phyloP scores from a whole-genome alignment of 768 basidiomycete genomes.

The Podaxis rugospora region DNA sequence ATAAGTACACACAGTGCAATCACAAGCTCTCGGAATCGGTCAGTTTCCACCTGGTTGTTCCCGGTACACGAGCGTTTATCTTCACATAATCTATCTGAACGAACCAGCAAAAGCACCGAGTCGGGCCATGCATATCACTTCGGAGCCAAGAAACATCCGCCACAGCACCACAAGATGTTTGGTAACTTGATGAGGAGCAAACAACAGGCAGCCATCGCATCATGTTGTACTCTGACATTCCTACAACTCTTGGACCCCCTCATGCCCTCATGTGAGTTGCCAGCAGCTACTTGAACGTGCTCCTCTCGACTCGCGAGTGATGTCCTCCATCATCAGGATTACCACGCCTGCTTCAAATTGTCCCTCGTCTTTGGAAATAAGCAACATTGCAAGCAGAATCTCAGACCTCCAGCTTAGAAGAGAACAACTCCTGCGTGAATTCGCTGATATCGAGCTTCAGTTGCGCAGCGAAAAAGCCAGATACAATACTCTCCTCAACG shows the following conservation, averaged over 20 bases:
- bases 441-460: conserved; percentile 27
- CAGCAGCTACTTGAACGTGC: neutral
- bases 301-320: neutral
- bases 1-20: no score
- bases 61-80: neutral
- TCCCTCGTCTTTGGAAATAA: conserved; percentile 1
- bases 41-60: neutral
- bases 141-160: no score
- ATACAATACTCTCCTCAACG: conserved; percentile 31
- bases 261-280: neutral
- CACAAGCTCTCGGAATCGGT: no score
- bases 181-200: neutral
- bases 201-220: neutral
- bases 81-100: no score
- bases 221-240: neutral
- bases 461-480: conserved; percentile 26
- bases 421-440: conserved; percentile 27
- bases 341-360: neutral
- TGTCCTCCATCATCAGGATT: neutral
- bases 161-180: neutral
- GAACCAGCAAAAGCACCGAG: no score
- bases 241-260: neutral
- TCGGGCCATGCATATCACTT: no score
- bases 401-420: conserved; percentile 23
- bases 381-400: conserved; percentile 15